phyloP scores from a whole-genome alignment of 106 monocot genomes.

The Amphibolis antarctica region DNA sequence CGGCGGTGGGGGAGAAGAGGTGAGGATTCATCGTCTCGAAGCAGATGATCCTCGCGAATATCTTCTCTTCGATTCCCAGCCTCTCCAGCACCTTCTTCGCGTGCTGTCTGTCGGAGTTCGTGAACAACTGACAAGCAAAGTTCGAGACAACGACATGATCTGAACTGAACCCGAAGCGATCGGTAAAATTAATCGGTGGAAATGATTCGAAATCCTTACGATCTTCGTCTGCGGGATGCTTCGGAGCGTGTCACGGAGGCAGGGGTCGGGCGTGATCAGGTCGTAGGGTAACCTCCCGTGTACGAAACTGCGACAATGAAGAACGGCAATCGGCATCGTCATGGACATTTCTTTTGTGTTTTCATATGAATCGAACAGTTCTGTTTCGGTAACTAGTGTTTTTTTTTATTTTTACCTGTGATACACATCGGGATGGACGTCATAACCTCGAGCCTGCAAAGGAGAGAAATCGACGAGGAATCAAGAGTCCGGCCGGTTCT shows the following conservation, averaged over 20 bases:
- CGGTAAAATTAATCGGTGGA: no score
- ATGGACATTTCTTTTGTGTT: no score
- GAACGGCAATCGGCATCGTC: not conserved
- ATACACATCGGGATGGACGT: constrained; percentile 78
- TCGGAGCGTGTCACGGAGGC: constrained; percentile 38
- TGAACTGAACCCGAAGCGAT: no score
- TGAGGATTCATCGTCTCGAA: constrained; percentile 86
- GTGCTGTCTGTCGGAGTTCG: constrained; percentile 73
- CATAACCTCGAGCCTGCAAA: constrained; percentile 59
- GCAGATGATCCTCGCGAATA: constrained; percentile 49
- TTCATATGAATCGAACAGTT: not conserved
- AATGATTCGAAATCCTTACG: constrained; percentile 15
- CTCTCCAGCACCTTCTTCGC: constrained; percentile 38
- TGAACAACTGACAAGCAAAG: constrained; percentile 55
- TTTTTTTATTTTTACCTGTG: constrained; percentile 41
- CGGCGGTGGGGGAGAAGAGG: constrained; percentile 19
- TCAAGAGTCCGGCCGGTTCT: not conserved
- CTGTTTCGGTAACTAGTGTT: not conserved
- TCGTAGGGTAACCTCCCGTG: constrained; percentile 86
- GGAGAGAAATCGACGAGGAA: not conserved
- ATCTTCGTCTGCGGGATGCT: constrained; percentile 61
- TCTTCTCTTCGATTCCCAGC: constrained; percentile 46
- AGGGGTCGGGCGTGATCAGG: constrained; percentile 43
- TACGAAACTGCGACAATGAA: constrained; percentile 37
- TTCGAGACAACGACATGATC: no score